A percentile compares a stretch with the other conserved stretches of the same genome.
These are phyloP conservation scores for Gyrodon lividus DNA, from an alignment of 768 basidiomycete genomes.

Conservation along the genomic window DNA sequence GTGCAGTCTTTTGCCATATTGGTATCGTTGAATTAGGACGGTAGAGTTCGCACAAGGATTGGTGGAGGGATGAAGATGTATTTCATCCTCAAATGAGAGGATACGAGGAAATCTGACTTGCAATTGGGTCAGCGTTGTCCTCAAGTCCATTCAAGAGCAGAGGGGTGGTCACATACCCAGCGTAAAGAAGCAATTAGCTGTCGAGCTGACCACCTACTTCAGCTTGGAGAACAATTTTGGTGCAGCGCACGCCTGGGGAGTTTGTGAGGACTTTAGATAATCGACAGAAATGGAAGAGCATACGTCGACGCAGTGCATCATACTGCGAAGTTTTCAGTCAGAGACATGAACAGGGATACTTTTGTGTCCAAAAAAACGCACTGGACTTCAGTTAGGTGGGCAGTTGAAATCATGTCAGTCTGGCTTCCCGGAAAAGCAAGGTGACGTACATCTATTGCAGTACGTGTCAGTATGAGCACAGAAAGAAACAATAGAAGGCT, in stretches of 20 bases:
- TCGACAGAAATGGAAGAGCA: slow-evolving; percentile 27
- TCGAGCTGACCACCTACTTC: slow-evolving; percentile 18
- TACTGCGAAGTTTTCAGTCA: slow-evolving; percentile 38
- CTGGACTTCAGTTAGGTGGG: slow-evolving; percentile 52
- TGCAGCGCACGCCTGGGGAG: slow-evolving; percentile 50
- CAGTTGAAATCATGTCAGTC: slow-evolving; percentile 8
- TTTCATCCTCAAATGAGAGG: slow-evolving; percentile 9
- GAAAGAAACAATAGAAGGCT: slow-evolving; percentile 29
- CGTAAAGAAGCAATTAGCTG: not conserved
- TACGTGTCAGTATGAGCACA: slow-evolving; percentile 2
- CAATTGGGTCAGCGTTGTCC: not conserved
- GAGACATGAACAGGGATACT: not conserved
- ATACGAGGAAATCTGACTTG: slow-evolving; percentile 16
- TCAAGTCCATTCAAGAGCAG: not conserved
- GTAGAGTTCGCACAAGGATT: too few relatives aligned
- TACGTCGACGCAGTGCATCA: slow-evolving; percentile 95
- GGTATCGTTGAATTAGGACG: too few relatives aligned
- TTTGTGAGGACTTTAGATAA: slow-evolving; percentile 3
- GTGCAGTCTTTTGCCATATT: too few relatives aligned
- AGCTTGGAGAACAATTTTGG: slow-evolving; percentile 85
- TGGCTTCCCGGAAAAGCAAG: not conserved
- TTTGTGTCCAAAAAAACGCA: slow-evolving; percentile 37
- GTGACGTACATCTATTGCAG: slow-evolving; percentile 24
- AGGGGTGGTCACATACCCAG: slow-evolving; percentile 16
- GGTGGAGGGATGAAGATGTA: slow-evolving; percentile 4